Base-by-base conservation (phyloP, 140 eudicot species). In the Cichorium intybus region DNA sequence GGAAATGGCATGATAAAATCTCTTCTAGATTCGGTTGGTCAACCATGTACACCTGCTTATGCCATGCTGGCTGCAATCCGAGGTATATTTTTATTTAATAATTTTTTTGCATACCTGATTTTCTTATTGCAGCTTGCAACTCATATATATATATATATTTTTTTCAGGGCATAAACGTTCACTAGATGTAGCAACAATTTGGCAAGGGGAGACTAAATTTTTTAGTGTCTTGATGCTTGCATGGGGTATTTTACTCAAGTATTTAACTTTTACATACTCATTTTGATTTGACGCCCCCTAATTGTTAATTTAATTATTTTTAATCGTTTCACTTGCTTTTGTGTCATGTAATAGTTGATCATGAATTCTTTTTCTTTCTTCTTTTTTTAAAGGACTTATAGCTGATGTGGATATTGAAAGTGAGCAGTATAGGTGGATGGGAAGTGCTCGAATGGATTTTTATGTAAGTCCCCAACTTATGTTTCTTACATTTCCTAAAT, bases 1-100 rank as follows among this genome's bases (percentile, higher is more conserved):
- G 95, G 95, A 67, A 88, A 92, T 75, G 98, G 98, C 61, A 85
- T 92, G 98, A 88, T 68, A 66, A 92, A 88, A 76, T 88, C 98
- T 45, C 95, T 92, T 71, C 75, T 91, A 28, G 89, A 91, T 83
- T 80, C 89, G 0, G 95, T 78, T 81, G 95, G 96, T 71, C 73
- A 82, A 64, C 95, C 98, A 20, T 92, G 95, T 88, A 70, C 87
- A 76, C 75, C 87, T 62, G 66, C 75, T 75, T 29, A 84, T 79
- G 95, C 97, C 21, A 59, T 64, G 45, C 81, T 75, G 75, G 80
- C 90, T 7, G 69, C 78, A 53, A 82, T 90, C 61, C 90, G 79
- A 77, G 97, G 95, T 90, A 23, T 43, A 24, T 4, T 71, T 71
- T 61, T 59, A 31, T 47, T 43, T 61, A 29, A 52, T 22, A 52